Conservation (phyloP, 208 protist genomes). For the Phytomonas sp. region DNA sequence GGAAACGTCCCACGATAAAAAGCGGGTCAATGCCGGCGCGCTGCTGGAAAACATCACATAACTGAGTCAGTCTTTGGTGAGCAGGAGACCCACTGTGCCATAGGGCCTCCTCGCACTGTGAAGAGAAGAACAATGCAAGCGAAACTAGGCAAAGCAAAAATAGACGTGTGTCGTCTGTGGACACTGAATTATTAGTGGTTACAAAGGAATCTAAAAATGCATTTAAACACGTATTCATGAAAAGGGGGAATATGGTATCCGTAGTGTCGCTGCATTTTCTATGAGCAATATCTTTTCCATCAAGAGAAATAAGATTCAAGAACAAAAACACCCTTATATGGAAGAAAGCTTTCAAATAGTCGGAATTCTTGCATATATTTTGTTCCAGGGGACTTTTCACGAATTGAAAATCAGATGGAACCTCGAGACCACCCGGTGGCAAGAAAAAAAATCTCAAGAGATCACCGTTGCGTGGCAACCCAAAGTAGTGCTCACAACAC, state of each 20-base stretch:
- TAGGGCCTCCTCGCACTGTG: conserved; percentile 18
- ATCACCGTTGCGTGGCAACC: background rate
- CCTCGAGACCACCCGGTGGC: background rate
- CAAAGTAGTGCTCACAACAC: background rate
- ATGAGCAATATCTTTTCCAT: background rate
- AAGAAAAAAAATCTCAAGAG: background rate
- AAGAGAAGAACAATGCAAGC: conserved; percentile 22
- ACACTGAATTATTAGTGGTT: conserved; percentile 10
- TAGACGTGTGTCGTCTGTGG: conserved; percentile 49
- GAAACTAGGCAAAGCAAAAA: conserved; percentile 27
- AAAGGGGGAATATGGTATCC: background rate
- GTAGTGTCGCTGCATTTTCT: background rate
- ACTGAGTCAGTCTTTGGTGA: conserved; percentile 12
- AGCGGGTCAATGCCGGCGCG: conserved; percentile 33
- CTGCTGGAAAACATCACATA: conserved; percentile 22
- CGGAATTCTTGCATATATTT: background rate
- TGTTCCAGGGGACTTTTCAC: background rate
- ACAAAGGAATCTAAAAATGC: background rate
- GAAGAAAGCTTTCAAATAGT: background rate
- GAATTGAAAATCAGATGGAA: background rate
- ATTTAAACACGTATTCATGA: background rate
- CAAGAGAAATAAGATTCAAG: background rate
- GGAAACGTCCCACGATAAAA: conserved; percentile 37
- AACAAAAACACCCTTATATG: conserved; percentile 1
- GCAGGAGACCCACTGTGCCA: conserved; percentile 15